A percentile compares a stretch with the other conserved stretches of the same genome.
Conservation (phyloP, 257 asterid species). For the Lavandula angustifolia region DNA sequence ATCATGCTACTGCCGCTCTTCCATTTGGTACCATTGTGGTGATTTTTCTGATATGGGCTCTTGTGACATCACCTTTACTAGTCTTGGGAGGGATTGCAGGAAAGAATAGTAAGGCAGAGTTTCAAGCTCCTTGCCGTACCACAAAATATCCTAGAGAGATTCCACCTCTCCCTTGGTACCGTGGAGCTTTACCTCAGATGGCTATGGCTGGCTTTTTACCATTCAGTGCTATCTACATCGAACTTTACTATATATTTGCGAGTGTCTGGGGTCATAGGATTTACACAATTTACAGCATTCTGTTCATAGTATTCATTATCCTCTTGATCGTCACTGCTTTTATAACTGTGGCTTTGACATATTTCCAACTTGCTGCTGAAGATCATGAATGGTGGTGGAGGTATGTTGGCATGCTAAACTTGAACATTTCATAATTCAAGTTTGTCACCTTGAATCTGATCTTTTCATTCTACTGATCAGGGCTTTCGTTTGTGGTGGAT, state of each 20-base stretch:
- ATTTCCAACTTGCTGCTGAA: slow-evolving; percentile 93
- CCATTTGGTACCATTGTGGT: slow-evolving; percentile 90
- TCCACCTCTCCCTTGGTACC: slow-evolving; percentile 84
- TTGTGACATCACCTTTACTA: slow-evolving; percentile 76
- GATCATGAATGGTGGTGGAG: slow-evolving; percentile 99
- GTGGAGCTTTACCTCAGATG: slow-evolving; percentile 87
- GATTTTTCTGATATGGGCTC: slow-evolving; percentile 83
- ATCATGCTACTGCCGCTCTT: slow-evolving; percentile 84
- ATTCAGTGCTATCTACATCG: slow-evolving; percentile 86
- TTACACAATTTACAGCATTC: slow-evolving; percentile 82
- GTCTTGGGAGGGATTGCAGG: slow-evolving; percentile 85
- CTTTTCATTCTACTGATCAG: slow-evolving; percentile 33
- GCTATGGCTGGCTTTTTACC: slow-evolving; percentile 98
- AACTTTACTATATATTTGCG: slow-evolving; percentile 83
- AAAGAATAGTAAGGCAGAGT: slow-evolving; percentile 77
- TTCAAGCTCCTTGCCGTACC: slow-evolving; percentile 82
- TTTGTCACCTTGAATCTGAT: too few species aligned
- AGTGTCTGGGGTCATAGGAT: slow-evolving; percentile 96
- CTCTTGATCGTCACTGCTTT: slow-evolving; percentile 87
- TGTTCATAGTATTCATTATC: slow-evolving; percentile 80
- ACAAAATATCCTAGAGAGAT: slow-evolving; percentile 87
- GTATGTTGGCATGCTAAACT: slow-evolving; percentile 37
- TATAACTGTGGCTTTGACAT: slow-evolving; percentile 83
- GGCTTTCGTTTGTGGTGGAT: slow-evolving; percentile 85
- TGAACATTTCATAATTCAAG: neutral